Base-by-base conservation (phyloP, 257 asterid genomes). In the Nyctanthes arbortristis region DNA sequence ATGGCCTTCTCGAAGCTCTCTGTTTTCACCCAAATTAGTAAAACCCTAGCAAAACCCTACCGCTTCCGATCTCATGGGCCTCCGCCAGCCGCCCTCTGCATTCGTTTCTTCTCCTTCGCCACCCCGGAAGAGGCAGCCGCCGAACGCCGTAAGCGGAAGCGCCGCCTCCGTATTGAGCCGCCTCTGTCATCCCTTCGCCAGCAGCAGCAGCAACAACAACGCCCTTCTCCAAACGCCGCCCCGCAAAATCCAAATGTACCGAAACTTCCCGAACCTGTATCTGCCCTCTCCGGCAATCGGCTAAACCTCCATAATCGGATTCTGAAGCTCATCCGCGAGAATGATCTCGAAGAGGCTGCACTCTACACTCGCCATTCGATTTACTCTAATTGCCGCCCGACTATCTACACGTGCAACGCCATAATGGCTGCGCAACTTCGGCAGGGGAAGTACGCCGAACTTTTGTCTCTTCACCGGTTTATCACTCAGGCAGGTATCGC, bases 71-170 rank as follows among this genome's bases (percentile, higher is more conserved):
- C 63, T 69, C 76, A 61, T 67, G 74, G 73, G 81, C 80, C 80
- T 33, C 75, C 89, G 7, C 76, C 67, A 1, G 28, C 78, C 65
- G 55, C 76, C 73, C 73, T 82, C 58, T 78, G 81, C 45, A 20
- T 81, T 63, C 98, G 97, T 65, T 71, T 72, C 65, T 82, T 93
- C 75, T 90, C 98, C 68, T 93, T 90, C 75, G 96, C 98, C 75
- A 90, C 96, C 0, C 95, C 98, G 0, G 97, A 93, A 68, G 98
- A 93, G 66, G 98, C 98, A 64, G 96, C 98, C 59, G 93, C 97
- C 27, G 95, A 90, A 11, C 96, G 97, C 75, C 97, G 97, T 61
- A 85, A 87, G 52, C 91, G 93, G 57, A 90, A 85, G 64, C 96
- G 95, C 74, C 93, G 90, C 66, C 89, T 88, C 76, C 95, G 96